Percentiles rank a stretch among this genome's conserved stretches.
Conservation (phyloP, 176 grass and related monocot species). For the Oryza officinalis region DNA sequence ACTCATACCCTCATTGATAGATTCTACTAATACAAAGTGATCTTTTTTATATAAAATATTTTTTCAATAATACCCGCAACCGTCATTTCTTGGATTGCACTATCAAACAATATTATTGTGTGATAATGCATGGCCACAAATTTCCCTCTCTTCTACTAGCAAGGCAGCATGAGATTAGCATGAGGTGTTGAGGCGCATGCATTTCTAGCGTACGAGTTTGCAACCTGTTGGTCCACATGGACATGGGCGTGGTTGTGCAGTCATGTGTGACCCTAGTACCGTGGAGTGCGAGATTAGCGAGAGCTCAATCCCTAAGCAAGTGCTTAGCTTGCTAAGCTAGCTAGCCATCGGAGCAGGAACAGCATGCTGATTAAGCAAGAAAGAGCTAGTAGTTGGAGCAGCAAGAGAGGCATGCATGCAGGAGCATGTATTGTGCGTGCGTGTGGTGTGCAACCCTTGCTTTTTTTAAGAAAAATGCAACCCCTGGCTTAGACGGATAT, state of each 20-base stretch:
- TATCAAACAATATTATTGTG: no score
- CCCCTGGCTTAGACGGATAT: no score
- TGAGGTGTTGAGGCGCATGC: neutral
- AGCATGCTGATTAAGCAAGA: neutral
- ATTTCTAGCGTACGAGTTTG: neutral
- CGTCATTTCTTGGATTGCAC: no score
- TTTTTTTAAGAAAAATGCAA: no score
- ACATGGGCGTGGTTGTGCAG: no score
- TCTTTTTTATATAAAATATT: no score
- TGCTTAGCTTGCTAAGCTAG: no score
- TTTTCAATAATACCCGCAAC: no score
- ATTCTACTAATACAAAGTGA: no score
- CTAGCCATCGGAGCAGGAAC: neutral
- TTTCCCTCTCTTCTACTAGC: neutral
- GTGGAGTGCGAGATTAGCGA: neutral
- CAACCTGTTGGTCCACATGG: neutral
- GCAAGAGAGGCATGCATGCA: neutral
- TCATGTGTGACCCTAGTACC: neutral
- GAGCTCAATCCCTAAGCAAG: neutral
- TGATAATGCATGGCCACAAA: neutral
- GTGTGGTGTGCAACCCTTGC: neutral
- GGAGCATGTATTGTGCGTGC: neutral
- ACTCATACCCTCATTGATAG: no score
- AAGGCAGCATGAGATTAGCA: neutral
- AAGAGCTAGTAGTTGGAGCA: neutral